A percentile compares a stretch with the other conserved stretches of the same genome.
These are phyloP conservation scores for Russula ochroleuca DNA, from an alignment of 768 basidiomycete species.

Conservation along the genomic window DNA sequence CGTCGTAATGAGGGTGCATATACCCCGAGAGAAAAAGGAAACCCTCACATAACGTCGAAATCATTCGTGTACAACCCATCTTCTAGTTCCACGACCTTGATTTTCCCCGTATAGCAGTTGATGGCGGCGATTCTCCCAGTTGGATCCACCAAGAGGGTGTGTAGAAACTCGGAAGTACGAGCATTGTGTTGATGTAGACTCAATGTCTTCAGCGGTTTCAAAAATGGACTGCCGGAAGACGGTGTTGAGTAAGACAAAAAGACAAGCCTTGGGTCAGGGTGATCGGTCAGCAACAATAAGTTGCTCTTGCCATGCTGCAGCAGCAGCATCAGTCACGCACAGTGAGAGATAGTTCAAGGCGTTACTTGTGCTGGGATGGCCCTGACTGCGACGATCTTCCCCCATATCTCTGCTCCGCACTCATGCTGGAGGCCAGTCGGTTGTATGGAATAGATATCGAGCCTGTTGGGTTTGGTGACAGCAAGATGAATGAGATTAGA, in stretches of 20 bases:
- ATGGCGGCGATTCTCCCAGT: constrained; percentile 56
- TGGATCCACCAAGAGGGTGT: constrained; percentile 62
- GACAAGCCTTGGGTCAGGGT: constrained; percentile 70
- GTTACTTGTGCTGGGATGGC: constrained; percentile 53
- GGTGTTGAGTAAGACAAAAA: constrained; percentile 51
- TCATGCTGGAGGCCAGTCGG: constrained; percentile 57
- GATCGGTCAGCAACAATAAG: constrained; percentile 65
- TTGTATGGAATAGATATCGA: constrained; percentile 66
- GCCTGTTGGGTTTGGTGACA: constrained; percentile 57
- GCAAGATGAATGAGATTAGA: constrained; percentile 57
- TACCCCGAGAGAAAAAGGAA: not conserved
- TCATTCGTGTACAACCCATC: constrained; percentile 52
- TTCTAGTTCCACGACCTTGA: constrained; percentile 58
- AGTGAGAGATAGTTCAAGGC: not conserved
- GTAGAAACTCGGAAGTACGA: constrained; percentile 68
- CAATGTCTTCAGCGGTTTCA: constrained; percentile 44
- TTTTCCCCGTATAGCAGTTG: constrained; percentile 64
- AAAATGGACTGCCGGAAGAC: constrained; percentile 31
- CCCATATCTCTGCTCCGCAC: constrained; percentile 63
- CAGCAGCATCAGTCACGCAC: constrained; percentile 2
- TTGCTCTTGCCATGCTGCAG: constrained; percentile 37
- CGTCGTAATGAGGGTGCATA: not conserved
- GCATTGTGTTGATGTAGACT: constrained; percentile 53
- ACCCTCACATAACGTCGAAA: constrained; percentile 60
- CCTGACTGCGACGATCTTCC: constrained; percentile 54